A percentile compares a stretch with the other conserved stretches of the same genome.
These are phyloP conservation scores for Rosa hybrid DNA, from an alignment of 331 rosid species.

Conservation along the genomic window DNA sequence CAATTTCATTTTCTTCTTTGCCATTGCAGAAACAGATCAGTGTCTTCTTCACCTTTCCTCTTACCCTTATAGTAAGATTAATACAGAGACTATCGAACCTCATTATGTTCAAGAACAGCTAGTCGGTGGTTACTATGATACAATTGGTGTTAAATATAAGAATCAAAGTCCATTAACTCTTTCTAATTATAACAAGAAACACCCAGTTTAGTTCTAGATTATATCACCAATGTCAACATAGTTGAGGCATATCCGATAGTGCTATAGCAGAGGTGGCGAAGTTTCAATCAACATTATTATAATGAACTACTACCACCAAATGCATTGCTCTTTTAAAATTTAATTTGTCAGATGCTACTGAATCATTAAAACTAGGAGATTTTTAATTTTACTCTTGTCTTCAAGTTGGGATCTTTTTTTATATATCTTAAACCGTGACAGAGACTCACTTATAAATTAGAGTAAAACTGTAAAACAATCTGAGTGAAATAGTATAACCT, in stretches of 20 bases:
- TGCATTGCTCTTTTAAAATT: background rate
- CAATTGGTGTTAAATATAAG: background rate
- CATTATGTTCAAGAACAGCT: background rate
- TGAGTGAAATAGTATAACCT: background rate
- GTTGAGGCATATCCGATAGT: background rate
- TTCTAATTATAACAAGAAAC: background rate
- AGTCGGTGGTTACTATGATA: slow-evolving; percentile 31
- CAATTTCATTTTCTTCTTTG: slow-evolving; percentile 36
- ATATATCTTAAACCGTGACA: background rate
- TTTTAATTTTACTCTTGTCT: slow-evolving; percentile 8
- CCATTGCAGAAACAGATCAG: slow-evolving; percentile 14
- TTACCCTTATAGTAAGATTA: background rate
- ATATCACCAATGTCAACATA: slow-evolving; percentile 8
- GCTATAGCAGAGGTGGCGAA: background rate
- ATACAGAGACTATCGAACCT: background rate
- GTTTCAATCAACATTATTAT: background rate
- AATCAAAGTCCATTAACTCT: background rate
- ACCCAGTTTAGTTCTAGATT: slow-evolving; percentile 11
- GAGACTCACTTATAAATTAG: background rate
- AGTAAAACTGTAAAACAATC: slow-evolving; percentile 16
- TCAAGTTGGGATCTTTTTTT: background rate
- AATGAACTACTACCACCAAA: background rate
- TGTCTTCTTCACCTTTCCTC: background rate
- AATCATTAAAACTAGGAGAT: background rate
- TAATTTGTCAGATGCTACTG: background rate